Evolutionary conservation across 2,329 filamentous ascomycete genomes (phyloP).

Genomic region (Paraconiothyrium sp.): DNA sequence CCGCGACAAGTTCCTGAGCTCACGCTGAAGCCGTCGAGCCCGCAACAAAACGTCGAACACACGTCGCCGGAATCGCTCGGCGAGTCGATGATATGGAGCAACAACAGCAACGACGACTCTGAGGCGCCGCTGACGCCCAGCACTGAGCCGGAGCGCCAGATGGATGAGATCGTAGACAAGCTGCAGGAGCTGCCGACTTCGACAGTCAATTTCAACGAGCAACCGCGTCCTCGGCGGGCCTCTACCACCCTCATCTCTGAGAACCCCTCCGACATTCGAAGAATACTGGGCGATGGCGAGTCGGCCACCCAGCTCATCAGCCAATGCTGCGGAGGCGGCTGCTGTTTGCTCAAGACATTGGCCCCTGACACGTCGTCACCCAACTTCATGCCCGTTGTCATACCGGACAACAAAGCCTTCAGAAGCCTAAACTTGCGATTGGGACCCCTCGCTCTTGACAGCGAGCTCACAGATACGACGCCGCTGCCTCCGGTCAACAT

Average conservation of each 20-base stretch:
- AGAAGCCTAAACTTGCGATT: constrained; percentile 80
- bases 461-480: constrained; percentile 73
- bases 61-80: constrained; percentile 52
- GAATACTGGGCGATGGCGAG: constrained; percentile 64
- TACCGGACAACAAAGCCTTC: constrained; percentile 87
- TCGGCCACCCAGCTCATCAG: constrained; percentile 68
- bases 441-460: constrained; percentile 74
- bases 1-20: constrained; percentile 48
- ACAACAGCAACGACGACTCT: constrained; percentile 54
- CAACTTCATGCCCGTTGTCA: constrained; percentile 58
- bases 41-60: constrained; percentile 39
- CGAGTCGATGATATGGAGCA: constrained; percentile 53
- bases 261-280: constrained; percentile 66
- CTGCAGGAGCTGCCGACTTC: constrained; percentile 50
- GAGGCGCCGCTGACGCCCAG: constrained; percentile 55
- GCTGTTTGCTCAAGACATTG: constrained; percentile 68
- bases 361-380: constrained; percentile 57
- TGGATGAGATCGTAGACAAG: constrained; percentile 56
- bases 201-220: constrained; percentile 46
- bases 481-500: constrained; percentile 80
- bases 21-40: constrained; percentile 28
- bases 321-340: constrained; percentile 72
- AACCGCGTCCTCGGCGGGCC: constrained; percentile 64
- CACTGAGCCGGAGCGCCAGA: constrained; percentile 53
- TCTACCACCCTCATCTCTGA: constrained; percentile 73